Conservation (phyloP, 495 filamentous ascomycete species). For the Astrothelium subdiscretum region DNA sequence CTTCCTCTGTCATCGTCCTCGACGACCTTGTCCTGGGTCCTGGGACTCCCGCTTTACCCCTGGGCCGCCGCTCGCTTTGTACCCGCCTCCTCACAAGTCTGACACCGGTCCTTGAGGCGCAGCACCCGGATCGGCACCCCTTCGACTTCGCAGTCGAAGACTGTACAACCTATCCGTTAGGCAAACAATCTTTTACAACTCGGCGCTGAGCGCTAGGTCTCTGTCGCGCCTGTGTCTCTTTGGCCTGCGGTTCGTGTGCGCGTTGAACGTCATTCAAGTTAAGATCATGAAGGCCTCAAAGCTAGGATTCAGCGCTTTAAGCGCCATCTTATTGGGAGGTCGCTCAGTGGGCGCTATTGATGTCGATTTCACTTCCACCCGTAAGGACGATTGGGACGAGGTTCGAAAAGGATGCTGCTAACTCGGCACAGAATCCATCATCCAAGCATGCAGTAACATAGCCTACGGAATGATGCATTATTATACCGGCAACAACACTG, state of each 20-base stretch:
- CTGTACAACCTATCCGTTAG: not conserved
- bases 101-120: not conserved
- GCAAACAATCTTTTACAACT: not conserved
- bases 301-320: not conserved
- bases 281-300: not conserved
- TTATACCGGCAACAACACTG: slow-evolving; percentile 36
- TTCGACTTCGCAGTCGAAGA: not conserved
- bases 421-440: slow-evolving; percentile 24
- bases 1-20: not conserved
- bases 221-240: not conserved
- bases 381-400: not conserved
- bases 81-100: not conserved
- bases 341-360: not conserved
- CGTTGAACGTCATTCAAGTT: too few relatives aligned
- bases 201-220: not conserved
- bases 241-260: too few relatives aligned
- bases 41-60: not conserved
- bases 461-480: slow-evolving; percentile 29
- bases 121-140: not conserved
- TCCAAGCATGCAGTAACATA: slow-evolving; percentile 20
- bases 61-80: not conserved
- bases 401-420: not conserved
- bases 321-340: not conserved
- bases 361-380: slow-evolving; percentile 6
- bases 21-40: not conserved